These are phyloP conservation scores for Teratosphaeria destructans DNA, from an alignment of 2,329 filamentous ascomycete genomes.

Conservation along the genomic window DNA sequence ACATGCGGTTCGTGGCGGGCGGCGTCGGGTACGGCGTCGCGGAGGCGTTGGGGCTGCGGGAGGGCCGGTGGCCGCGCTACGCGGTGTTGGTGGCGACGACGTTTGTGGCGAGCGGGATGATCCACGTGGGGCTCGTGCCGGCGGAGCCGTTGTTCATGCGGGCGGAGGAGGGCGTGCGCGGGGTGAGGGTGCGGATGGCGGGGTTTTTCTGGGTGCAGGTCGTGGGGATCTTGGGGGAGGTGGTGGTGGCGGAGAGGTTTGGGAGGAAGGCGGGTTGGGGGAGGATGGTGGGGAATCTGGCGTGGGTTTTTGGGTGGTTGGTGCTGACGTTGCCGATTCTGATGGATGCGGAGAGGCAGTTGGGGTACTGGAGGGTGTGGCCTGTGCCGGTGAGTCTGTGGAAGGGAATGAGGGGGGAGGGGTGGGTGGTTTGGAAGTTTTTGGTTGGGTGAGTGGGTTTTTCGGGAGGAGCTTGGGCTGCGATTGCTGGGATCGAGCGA, in stretches of 20 bases:
- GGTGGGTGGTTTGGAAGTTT: slow-evolving; percentile 12
- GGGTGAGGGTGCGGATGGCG: slow-evolving; percentile 9
- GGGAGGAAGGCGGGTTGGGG: neutral
- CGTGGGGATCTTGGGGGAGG: slow-evolving; percentile 17
- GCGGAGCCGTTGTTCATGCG: slow-evolving; percentile 13
- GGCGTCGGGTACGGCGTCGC: slow-evolving; percentile 17
- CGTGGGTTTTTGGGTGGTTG: slow-evolving; percentile 18
- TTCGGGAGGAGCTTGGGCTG: too few species aligned
- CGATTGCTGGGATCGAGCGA: too few species aligned
- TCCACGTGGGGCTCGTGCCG: slow-evolving; percentile 23
- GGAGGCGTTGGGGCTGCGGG: slow-evolving; percentile 7
- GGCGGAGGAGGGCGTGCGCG: neutral
- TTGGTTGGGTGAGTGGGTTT: neutral
- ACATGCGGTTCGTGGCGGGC: slow-evolving; percentile 17
- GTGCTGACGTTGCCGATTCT: slow-evolving; percentile 13
- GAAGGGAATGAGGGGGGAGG: slow-evolving; percentile 9
- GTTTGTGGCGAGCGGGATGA: slow-evolving; percentile 19
- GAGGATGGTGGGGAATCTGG: slow-evolving; percentile 6
- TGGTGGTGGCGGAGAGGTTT: slow-evolving; percentile 5
- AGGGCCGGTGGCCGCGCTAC: slow-evolving; percentile 11
- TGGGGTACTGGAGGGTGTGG: slow-evolving; percentile 21
- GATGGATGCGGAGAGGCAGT: slow-evolving; percentile 14
- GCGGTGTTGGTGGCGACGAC: slow-evolving; percentile 13
- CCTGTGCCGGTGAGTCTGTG: slow-evolving; percentile 16
- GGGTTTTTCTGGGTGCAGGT: slow-evolving; percentile 22